These are phyloP conservation scores for Neurospora cerealis DNA, from an alignment of 495 filamentous ascomycete species.

Conservation along the genomic window DNA sequence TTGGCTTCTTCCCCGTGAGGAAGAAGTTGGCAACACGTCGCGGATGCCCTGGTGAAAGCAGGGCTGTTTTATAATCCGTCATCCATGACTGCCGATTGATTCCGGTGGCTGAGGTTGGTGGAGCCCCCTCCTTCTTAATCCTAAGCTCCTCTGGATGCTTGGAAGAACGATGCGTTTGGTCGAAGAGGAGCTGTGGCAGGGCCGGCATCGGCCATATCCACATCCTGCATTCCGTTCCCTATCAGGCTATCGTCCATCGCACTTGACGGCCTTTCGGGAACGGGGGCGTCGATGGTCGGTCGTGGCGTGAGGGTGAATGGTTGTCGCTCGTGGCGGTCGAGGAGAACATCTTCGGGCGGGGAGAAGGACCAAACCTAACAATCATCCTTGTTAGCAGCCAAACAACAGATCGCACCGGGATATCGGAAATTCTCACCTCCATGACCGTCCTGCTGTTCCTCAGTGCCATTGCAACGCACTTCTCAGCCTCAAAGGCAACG, in stretches of 20 bases:
- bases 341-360: slow-evolving; percentile 61
- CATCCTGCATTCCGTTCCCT: slow-evolving; percentile 24
- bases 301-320: slow-evolving; percentile 18
- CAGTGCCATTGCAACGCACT: slow-evolving; percentile 90
- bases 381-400: not conserved
- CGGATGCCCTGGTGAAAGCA: not conserved
- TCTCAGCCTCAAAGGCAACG: slow-evolving; percentile 96
- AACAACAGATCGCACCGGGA: slow-evolving; percentile 1
- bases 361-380: slow-evolving; percentile 83
- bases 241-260: slow-evolving; percentile 23
- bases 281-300: slow-evolving; percentile 24
- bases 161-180: slow-evolving; percentile 35
- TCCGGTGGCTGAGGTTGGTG: not conserved
- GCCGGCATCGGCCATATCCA: slow-evolving; percentile 39
- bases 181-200: slow-evolving; percentile 33
- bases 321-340: slow-evolving; percentile 34
- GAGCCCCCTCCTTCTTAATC: not conserved
- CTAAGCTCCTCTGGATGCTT: slow-evolving; percentile 2
- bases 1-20: not conserved
- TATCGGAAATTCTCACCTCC: slow-evolving; percentile 57
- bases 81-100: not conserved
- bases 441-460: slow-evolving; percentile 79
- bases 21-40: not conserved
- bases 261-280: slow-evolving; percentile 31
- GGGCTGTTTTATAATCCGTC: not conserved